Evolutionary conservation across 495 filamentous ascomycete species (phyloP), one percentile per base, ranked within the genome.

Genomic region (Aspergillus leporis): DNA sequence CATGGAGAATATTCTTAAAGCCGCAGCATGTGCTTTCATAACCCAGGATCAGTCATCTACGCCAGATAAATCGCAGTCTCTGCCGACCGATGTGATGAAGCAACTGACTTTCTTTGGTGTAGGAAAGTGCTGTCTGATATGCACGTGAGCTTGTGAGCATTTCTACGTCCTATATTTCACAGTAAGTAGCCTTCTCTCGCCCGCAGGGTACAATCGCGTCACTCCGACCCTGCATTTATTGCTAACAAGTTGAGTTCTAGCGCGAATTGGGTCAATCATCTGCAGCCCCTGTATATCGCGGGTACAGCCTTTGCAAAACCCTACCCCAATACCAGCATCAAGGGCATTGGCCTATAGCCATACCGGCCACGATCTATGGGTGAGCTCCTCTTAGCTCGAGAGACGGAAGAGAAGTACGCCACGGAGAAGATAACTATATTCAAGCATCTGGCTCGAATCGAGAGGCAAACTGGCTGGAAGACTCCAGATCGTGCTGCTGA

Each of bases 391-490:
- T 5, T 32, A 10, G 31, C 31, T 32, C 31, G 31, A 32, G 5
- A 32, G 5, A 32, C 10, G 31, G 31, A 32, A 18, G 58, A 61
- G 18, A 43, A 61, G 18, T 64, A 51, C 31, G 32, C 25, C 28
- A 5, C 62, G 43, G 62, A 64, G 50, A 64, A 64, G 19, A 61
- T 64, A 12, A 5, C 54, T 6, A 38, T 64, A n/a, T 25, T 64
- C 9, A 64, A 51, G 32, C 62, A 64, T 45, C 34, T 64, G 13
- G 53, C 62, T 50, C 43, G 55, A 36, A 61, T 64, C 30, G 62
- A 64, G 50, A 38, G 49, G 18, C 58, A 64, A 34, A 64, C 62
- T 5, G 62, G 62, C 6, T 61, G 62, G 62, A 64, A 64, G 43
- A 64, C 62, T 5, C 58, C 62, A 0, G 58, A 64, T 40, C 58